Evolutionary conservation across 371 early-diverging fungal species (phyloP).

Genomic region (Apophysomyces variabilis): DNA sequence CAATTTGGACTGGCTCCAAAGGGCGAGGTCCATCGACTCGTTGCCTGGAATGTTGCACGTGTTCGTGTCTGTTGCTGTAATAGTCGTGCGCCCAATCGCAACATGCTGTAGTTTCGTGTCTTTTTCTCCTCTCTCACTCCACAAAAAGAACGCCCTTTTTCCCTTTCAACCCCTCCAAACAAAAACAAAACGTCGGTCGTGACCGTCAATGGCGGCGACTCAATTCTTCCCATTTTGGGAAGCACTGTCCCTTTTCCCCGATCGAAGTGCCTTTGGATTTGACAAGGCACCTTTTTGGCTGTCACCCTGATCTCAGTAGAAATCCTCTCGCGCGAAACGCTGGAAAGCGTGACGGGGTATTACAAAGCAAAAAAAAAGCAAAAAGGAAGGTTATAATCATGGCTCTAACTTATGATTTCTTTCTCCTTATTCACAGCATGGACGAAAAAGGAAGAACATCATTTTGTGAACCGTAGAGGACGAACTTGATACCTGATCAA

Average conservation of each 20-base stretch:
- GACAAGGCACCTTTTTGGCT: no score
- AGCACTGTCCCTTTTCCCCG: not conserved
- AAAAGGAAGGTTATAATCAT: no score
- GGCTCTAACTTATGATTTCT: no score
- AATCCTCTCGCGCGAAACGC: no score
- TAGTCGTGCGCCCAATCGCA: slow-evolving; percentile 13
- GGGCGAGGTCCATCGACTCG: not conserved
- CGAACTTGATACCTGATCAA: no score
- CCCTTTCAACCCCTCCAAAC: slow-evolving; percentile 10
- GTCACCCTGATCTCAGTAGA: no score
- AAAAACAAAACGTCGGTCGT: slow-evolving; percentile 5
- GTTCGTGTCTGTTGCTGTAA: not conserved
- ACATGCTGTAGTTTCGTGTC: slow-evolving; percentile 1
- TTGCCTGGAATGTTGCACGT: not conserved
- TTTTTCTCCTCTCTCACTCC: not conserved
- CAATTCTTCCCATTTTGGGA: not conserved
- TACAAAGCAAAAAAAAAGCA: no score
- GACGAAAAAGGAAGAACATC: no score
- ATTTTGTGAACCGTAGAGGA: no score
- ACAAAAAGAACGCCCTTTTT: not conserved
- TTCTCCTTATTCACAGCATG: no score
- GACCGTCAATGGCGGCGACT: not conserved
- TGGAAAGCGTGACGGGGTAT: no score
- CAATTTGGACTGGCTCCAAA: not conserved
- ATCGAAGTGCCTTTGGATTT: no score